Evolutionary conservation across 805 yeast genomes (phyloP), one percentile per base, ranked within the genome.

Genomic region (Pichia nanzhaoensis): DNA sequence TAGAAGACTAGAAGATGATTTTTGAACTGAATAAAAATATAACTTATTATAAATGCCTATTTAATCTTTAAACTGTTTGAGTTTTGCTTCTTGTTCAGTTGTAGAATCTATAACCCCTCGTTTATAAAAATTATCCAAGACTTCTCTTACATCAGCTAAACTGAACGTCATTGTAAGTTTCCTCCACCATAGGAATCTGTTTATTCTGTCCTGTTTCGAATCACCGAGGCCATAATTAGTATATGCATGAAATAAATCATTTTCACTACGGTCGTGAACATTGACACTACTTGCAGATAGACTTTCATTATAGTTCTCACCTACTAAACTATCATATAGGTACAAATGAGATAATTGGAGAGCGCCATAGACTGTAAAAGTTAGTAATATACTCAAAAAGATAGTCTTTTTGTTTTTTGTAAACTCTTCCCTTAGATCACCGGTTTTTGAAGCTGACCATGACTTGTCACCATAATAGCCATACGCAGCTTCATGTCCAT

Each of bases 1-100:
- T 59, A 75, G 93, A 60, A 74, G 99, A 63, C 66, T 90, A 44
- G 95, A 85, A 54, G 84, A 79, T 41, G 55, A 53, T 17, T 41
- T 45, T 36, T 45, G 28, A 30, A 18, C 20, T n/a, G n/a, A n/a
- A n/a, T n/a, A n/a, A n/a, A n/a, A n/a, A n/a, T n/a, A n/a, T n/a
- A n/a, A n/a, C n/a, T n/a, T n/a, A n/a, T n/a, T n/a, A n/a, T n/a
- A n/a, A n/a, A n/a, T n/a, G n/a, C n/a, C n/a, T n/a, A n/a, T n/a
- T 38, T 27, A 21, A 37, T 38, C 28, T 24, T 24, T 24, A 32
- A 19, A 49, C 10, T 37, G 37, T 24, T 36, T 34, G 19, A 47
- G n/a, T 19, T 39, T 34, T 13, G 19, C 17, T 17, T 21, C 28
- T 5, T 33, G 30, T 34, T 40, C 37, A 20, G 17, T 21, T 14